Evolutionary conservation across 1,284 basidiomycete genomes (phyloP), one percentile per base, ranked within the genome.

Genomic region (Naganishia sp.): DNA sequence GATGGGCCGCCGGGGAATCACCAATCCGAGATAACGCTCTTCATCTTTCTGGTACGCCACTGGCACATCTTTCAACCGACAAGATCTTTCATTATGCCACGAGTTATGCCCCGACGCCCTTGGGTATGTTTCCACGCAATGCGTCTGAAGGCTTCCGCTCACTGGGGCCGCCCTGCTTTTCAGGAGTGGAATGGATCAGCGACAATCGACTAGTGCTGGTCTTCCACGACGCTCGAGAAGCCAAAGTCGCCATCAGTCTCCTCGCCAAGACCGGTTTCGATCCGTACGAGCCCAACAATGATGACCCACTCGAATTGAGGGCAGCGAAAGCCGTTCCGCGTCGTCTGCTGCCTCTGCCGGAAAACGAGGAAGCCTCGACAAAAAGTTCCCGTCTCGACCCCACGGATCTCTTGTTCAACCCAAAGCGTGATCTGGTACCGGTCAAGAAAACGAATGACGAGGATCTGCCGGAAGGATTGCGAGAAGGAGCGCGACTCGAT

Each of bases 171-270:
- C 13, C 35, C 35, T 39, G 18, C 28, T 9, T 25, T 10, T 10
- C n/a, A 67, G 67, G 67, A 18, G 63, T 68, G 15, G 67, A 68
- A 54, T 68, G 67, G 67, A 68, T 68, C 11, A 66, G 57, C n/a
- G 67, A 68, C 45, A 66, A 60, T 23, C 51, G 54, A n/a, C 49
- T 68, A 23, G 57, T 65, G 25, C 52, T 68, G 39, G 57, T 68
- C 41, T 68, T 62, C 43, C 39, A 58, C 11, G 47, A 58, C 43
- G 63, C 51, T 1, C 45, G 52, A 0, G 54, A 60, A 31, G 54
- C 63, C 43, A 65, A 62, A 23, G 49, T 54, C 11, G 51, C 67
- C 15, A 53, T 68, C 43, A 55, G 53, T n/a, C 57, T 60, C 17
- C 54, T 68, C 11, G 58, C 63, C 43, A 68, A 65, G n/a, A 62